Conservation (phyloP, 2,329 filamentous ascomycete genomes). For the Xylariaceae sp. region DNA sequence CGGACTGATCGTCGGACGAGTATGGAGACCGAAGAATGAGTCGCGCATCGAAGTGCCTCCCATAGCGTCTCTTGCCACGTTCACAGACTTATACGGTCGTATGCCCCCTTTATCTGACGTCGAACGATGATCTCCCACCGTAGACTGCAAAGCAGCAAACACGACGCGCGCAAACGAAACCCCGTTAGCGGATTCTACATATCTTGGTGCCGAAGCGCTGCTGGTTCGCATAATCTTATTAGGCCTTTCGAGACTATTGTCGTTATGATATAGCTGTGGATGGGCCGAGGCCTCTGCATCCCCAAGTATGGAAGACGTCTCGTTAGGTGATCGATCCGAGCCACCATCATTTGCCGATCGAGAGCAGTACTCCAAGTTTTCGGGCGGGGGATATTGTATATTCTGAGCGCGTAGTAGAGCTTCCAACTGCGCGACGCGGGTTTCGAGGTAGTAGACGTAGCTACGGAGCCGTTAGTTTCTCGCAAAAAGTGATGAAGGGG, state of each 20-base stretch:
- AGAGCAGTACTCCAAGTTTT: constrained; percentile 60
- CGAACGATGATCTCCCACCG: constrained; percentile 59
- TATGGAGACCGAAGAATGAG: constrained; percentile 95
- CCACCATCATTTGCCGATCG: constrained; percentile 39
- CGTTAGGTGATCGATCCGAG: constrained; percentile 32
- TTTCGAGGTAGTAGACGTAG: constrained; percentile 94
- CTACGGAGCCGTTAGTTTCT: constrained; percentile 37
- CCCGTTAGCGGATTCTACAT: constrained; percentile 78
- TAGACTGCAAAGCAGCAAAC: constrained; percentile 82
- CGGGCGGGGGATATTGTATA: constrained; percentile 66
- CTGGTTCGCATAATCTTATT: constrained; percentile 28
- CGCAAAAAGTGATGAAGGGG: neutral
- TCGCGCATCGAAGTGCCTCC: constrained; percentile 81
- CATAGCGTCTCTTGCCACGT: constrained; percentile 41
- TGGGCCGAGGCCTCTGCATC: constrained; percentile 28
- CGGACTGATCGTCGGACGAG: constrained; percentile 78
- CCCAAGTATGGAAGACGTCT: constrained; percentile 32
- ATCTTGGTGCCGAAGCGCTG: constrained; percentile 67
- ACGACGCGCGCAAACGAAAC: constrained; percentile 94
- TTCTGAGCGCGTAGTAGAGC: constrained; percentile 62
- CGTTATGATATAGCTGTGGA: constrained; percentile 32
- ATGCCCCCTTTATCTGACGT: constrained; percentile 60
- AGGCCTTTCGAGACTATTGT: constrained; percentile 51
- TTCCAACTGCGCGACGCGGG: constrained; percentile 78
- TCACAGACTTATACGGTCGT: constrained; percentile 50